A percentile compares a stretch with the other conserved stretches of the same genome.
Evolutionary conservation across 169 alveolate species (phyloP).

Genomic region (Cryptosporidium tyzzeri): DNA sequence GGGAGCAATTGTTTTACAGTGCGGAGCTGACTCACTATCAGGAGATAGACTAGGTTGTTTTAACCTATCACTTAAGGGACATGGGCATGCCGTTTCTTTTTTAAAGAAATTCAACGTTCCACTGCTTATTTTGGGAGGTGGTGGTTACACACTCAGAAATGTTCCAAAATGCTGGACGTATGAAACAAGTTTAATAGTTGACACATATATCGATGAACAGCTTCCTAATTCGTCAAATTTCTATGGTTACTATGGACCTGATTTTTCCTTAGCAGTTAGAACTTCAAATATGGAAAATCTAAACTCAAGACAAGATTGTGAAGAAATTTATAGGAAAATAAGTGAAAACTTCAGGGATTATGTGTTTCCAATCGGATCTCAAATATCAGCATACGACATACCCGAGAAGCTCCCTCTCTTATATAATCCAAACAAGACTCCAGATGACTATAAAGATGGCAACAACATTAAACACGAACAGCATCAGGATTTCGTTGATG

Average conservation of each 20-base stretch:
- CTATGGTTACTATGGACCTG: conserved; percentile 89
- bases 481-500: conserved; percentile 43
- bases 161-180: conserved; percentile 92
- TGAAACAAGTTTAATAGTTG: conserved; percentile 86
- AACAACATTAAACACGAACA: conserved; percentile 27
- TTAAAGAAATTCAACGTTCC: conserved; percentile 86
- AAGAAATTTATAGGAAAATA: conserved; percentile 69
- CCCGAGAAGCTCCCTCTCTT: conserved; percentile 57
- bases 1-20: conserved; percentile 88
- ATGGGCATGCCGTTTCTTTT: conserved; percentile 78
- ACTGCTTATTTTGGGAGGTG: conserved; percentile 89
- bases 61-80: conserved; percentile 89
- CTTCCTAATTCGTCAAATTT: conserved; percentile 88
- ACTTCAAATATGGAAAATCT: conserved; percentile 90
- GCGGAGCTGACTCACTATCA: conserved; percentile 91
- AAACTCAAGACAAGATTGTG: conserved; percentile 84
- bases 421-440: neutral
- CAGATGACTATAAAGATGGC: conserved; percentile 49
- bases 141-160: conserved; percentile 92
- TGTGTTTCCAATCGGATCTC: conserved; percentile 64
- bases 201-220: conserved; percentile 83
- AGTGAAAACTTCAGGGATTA: conserved; percentile 59
- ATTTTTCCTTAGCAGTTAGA: conserved; percentile 87
- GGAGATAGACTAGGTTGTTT: conserved; percentile 93
- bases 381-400: conserved; percentile 55